Base-by-base conservation (phyloP, 75 land plant genomes). In the Selaginella tamariscina region DNA sequence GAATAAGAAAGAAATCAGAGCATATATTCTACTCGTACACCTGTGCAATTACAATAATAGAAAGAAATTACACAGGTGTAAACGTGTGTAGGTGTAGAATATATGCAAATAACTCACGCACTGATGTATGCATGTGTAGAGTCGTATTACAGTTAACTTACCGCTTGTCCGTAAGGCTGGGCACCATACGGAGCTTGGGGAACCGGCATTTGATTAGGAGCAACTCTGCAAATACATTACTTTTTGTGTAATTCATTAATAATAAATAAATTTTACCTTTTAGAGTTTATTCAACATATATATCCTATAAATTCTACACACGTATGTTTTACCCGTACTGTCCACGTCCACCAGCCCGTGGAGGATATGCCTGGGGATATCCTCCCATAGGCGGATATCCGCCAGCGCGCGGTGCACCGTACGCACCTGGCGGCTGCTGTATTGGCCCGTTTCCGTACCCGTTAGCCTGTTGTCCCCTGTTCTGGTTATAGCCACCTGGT, bases 401-500 rank as follows among this genome's bases (percentile, higher is more conserved):
- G 49, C 11, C 49, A 15, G 49, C 11, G 15, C 11, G 49, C 5
- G 49, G 49, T 5, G 11, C 49, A 39, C 49, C 49, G 49, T 39
- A 39, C 5, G 49, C 49, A 5, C 49, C 49, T 39, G 49, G 49
- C 49, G 49, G 49, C 49, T 5, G 49, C 15, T 39, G 49, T 5
- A 39, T 39, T n/a, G n/a, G n/a, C n/a, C n/a, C n/a, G n/a, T n/a
- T n/a, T 5, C 49, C 49, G 15, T 39, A 39, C 11, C 49, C 49
- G 15, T 15, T 15, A n/a, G n/a, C n/a, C n/a, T n/a, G n/a, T 39
- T 39, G 49, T 5, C 15, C 15, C 49, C 49, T 39, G 49, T 39
- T 39, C 15, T 39, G 49, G 29, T 80, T 79, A 39, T 80, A 81
- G 24, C 80, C 81, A 18, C 82, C 86, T 65, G 78, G 78, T 18